Evolutionary conservation across 768 basidiomycete genomes (phyloP).

Genomic region (Mycena pura): DNA sequence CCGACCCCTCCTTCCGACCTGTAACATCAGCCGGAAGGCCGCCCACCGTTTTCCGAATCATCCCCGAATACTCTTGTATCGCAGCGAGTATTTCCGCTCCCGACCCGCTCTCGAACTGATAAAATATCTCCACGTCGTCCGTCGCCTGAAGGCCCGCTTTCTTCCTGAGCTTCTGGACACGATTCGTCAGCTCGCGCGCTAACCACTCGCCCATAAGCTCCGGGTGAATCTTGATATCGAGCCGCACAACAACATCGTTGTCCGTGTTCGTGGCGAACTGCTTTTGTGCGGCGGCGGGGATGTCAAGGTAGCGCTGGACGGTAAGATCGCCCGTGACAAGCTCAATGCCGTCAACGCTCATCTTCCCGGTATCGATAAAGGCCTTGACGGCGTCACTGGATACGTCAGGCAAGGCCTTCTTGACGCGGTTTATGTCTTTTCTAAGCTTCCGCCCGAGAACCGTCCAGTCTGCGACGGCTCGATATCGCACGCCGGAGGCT

Average conservation of each 20-base stretch:
- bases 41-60: slow-evolving; percentile 78
- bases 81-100: slow-evolving; percentile 71
- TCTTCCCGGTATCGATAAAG: slow-evolving; percentile 76
- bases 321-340: slow-evolving; percentile 90
- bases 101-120: slow-evolving; percentile 73
- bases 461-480: slow-evolving; percentile 93
- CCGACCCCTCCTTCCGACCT: slow-evolving; percentile 53
- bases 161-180: slow-evolving; percentile 94
- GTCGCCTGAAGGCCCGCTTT: slow-evolving; percentile 95
- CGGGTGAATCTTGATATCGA: slow-evolving; percentile 87
- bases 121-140: slow-evolving; percentile 91
- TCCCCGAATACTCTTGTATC: slow-evolving; percentile 67
- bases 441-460: slow-evolving; percentile 92
- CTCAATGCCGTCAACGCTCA: slow-evolving; percentile 88
- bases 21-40: slow-evolving; percentile 68
- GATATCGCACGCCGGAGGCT: slow-evolving; percentile 87
- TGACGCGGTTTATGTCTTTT: slow-evolving; percentile 89
- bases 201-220: slow-evolving; percentile 90
- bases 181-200: slow-evolving; percentile 88
- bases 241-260: slow-evolving; percentile 91
- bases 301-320: slow-evolving; percentile 90
- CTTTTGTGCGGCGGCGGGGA: slow-evolving; percentile 62
- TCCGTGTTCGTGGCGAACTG: slow-evolving; percentile 88
- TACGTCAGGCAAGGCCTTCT: slow-evolving; percentile 82
- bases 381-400: slow-evolving; percentile 83